These are phyloP conservation scores for Apium graveolens DNA, from an alignment of 129 eudicot genomes.

Conservation along the genomic window DNA sequence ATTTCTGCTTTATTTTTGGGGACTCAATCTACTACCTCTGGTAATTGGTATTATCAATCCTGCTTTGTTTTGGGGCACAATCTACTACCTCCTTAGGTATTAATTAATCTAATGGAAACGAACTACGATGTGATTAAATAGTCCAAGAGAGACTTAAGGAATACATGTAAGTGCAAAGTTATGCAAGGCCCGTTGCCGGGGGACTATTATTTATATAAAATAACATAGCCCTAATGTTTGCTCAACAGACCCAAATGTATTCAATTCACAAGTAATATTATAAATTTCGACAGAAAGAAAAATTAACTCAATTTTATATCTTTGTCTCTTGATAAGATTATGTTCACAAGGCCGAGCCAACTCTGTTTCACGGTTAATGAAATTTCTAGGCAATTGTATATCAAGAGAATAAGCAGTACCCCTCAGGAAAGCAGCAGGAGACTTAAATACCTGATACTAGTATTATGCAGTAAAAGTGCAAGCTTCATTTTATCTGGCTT, in stretches of 20 bases:
- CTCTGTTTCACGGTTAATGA: background rate
- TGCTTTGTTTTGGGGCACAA: background rate
- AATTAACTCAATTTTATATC: background rate
- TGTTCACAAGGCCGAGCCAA: background rate
- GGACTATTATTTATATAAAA: background rate
- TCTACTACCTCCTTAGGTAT: background rate
- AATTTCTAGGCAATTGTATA: background rate
- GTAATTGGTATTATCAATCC: background rate
- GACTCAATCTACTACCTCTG: background rate
- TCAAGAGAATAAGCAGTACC: background rate
- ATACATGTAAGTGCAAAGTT: background rate
- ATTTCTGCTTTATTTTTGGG: background rate
- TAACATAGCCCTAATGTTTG: background rate
- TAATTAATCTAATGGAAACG: background rate
- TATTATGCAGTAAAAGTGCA: constrained; percentile 59
- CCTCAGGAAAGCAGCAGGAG: background rate
- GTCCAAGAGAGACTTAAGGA: background rate
- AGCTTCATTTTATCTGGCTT: constrained; percentile 78
- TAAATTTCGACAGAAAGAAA: background rate
- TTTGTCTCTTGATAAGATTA: background rate
- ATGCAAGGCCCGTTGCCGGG: background rate
- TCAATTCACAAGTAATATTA: background rate
- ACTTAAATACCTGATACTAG: constrained; percentile 46
- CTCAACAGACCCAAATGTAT: background rate
- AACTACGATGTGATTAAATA: background rate